Conservation (phyloP, 2,329 filamentous ascomycete genomes). For the Dactylellina parvicollis region DNA sequence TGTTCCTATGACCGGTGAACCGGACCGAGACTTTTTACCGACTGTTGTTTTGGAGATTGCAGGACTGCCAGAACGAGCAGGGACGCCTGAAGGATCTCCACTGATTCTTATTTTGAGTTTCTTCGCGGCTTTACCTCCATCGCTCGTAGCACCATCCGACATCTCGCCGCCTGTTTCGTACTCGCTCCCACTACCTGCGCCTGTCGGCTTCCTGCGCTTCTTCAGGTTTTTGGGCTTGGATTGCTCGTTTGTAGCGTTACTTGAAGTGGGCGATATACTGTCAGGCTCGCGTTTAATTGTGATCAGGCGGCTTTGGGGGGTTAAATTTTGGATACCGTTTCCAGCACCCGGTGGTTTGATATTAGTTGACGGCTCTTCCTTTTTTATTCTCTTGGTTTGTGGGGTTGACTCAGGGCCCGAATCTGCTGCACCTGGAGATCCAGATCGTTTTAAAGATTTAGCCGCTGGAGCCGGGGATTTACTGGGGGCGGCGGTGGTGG, state of each 20-base stretch:
- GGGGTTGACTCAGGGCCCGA: slow-evolving; percentile 37
- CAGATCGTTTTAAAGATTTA: slow-evolving; percentile 54
- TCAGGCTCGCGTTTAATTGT: slow-evolving; percentile 56
- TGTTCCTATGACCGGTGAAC: slow-evolving; percentile 45
- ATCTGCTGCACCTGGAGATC: slow-evolving; percentile 50
- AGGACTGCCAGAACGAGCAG: slow-evolving; percentile 41
- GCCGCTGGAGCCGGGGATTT: slow-evolving; percentile 44
- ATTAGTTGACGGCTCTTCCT: slow-evolving; percentile 36
- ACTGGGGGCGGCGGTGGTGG: slow-evolving; percentile 46
- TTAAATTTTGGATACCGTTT: slow-evolving; percentile 40
- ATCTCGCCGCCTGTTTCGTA: slow-evolving; percentile 56
- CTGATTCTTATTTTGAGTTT: slow-evolving; percentile 56
- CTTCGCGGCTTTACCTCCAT: slow-evolving; percentile 56
- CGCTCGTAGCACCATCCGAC: slow-evolving; percentile 55
- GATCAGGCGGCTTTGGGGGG: slow-evolving; percentile 55
- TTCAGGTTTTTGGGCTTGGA: slow-evolving; percentile 48
- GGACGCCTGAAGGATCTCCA: slow-evolving; percentile 46
- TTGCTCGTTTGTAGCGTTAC: slow-evolving; percentile 25
- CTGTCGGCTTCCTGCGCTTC: slow-evolving; percentile 56
- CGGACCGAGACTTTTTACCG: slow-evolving; percentile 51
- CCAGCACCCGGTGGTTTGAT: slow-evolving; percentile 22
- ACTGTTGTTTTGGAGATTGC: slow-evolving; percentile 13
- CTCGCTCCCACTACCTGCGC: slow-evolving; percentile 53
- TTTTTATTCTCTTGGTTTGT: slow-evolving; percentile 50
- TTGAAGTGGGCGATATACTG: slow-evolving; percentile 37